These are phyloP conservation scores for Cladophialophora exuberans DNA, from an alignment of 2,329 filamentous ascomycete species.

Conservation along the genomic window DNA sequence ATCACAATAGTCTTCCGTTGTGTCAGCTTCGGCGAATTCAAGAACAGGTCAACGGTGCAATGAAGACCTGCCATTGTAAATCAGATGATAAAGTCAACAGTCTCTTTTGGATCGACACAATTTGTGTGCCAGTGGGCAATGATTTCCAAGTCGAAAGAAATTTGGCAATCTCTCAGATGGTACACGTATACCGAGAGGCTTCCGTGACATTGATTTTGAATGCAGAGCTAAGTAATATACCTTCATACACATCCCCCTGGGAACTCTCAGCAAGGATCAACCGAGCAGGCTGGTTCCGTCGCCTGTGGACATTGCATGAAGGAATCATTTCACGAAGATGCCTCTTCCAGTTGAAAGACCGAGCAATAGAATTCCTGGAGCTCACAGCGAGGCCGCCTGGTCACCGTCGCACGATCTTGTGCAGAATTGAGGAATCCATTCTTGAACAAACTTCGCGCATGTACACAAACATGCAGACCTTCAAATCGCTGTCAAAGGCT, in stretches of 20 bases:
- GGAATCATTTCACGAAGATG: neutral
- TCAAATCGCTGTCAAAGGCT: neutral
- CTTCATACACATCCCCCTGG: neutral
- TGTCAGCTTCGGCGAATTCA: neutral
- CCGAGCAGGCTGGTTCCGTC: constrained; percentile 1
- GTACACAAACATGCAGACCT: neutral
- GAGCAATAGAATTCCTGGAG: neutral
- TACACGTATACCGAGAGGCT: neutral
- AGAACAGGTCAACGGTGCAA: neutral
- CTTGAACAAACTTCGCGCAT: neutral
- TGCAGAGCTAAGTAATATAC: neutral
- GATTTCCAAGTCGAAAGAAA: neutral
- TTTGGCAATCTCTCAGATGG: neutral
- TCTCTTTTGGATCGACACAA: neutral
- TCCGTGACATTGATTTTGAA: neutral
- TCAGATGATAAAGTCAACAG: neutral
- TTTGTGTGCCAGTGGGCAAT: neutral
- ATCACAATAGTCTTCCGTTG: neutral
- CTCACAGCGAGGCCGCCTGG: neutral
- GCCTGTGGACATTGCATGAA: constrained; percentile 2
- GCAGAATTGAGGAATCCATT: neutral
- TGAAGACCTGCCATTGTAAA: neutral
- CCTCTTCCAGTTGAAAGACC: neutral
- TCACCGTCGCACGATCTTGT: neutral
- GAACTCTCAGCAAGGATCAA: constrained; percentile 2